Evolutionary conservation across 257 asterid species (phyloP), one percentile per base, ranked within the genome.

Genomic region (Linaria vulgaris): DNA sequence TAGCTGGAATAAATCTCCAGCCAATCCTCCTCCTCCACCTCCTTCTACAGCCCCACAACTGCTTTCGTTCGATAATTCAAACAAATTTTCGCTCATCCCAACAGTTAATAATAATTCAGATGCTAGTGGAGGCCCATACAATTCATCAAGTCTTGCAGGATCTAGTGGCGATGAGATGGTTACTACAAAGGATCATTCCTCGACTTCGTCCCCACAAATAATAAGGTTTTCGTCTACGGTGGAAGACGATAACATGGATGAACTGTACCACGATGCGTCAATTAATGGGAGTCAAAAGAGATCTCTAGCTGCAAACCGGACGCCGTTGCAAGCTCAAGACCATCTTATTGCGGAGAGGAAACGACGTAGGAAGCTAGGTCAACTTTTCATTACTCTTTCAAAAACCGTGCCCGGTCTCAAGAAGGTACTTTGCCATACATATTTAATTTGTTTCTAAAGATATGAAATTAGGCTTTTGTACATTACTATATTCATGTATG

Each of bases 321-420:
- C 61, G 31, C 70, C 78, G 1, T 25, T 25, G 60, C 88, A 85
- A 69, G 94, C 94, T 55, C 85, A 71, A 11, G 76, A 78, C n/a
- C 95, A 86, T 61, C 75, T 81, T 20, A 7, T 74, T 39, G 78
- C 88, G 1, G 90, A 86, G 76, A 83, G 95, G 73, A 86, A 72
- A 53, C 88, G 88, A 9, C 77, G 90, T 0, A 76, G 79, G 68
- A 81, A 70, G 53, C n/a, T 86, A 23, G 70, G 72, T 19, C 80
- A 80, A 17, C 87, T 83, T 44, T 86, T 86, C 82, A 68, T 86
- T 37, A 46, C 65, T 57, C 82, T 83, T 14, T 81, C 95, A 1
- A 86, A 83, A 70, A 45, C 79, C 22, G 80, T 83, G 14, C 95
- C 95, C 0, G 83, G 95, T 22, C 80, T 86, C 46, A 83, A 78